A percentile compares a stretch with the other conserved stretches of the same genome.
phyloP scores from a whole-genome alignment of 257 asterid species.

The Solanum appendiculatum region DNA sequence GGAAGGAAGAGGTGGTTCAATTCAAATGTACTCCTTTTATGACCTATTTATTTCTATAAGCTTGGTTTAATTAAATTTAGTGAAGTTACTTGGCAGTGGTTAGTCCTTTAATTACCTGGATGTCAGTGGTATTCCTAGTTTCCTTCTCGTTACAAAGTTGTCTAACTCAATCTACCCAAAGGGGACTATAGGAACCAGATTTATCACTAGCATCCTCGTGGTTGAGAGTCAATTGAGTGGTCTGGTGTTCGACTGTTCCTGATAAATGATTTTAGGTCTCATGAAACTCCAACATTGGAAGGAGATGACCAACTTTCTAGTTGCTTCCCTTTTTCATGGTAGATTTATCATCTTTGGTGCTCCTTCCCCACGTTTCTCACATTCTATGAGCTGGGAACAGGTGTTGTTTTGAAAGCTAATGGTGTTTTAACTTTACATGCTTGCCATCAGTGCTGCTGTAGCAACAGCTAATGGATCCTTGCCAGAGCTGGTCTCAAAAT shows the following conservation, averaged over 20 bases:
- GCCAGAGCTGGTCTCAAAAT: constrained; percentile 13
- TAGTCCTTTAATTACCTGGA: neutral
- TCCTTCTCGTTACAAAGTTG: neutral
- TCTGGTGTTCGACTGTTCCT: neutral
- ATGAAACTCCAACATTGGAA: neutral
- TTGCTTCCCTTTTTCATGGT: neutral
- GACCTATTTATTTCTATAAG: neutral
- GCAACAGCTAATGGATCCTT: constrained; percentile 45
- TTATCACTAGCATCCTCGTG: neutral
- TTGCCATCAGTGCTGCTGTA: constrained; percentile 44
- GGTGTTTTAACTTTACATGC: neutral
- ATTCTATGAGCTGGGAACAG: neutral
- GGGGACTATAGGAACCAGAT: neutral
- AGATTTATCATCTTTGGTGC: neutral
- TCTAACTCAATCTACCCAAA: too few relatives aligned
- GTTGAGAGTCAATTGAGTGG: neutral
- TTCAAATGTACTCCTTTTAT: neutral
- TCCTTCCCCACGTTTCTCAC: neutral
- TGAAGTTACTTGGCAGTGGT: neutral
- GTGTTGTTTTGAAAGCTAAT: neutral
- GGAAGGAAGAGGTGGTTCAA: neutral
- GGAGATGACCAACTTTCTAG: neutral
- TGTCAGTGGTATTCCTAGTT: neutral
- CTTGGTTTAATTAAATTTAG: neutral
- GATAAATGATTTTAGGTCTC: neutral